phyloP scores from a whole-genome alignment of 163 green algal species.

The Scenedesmus sp. region DNA sequence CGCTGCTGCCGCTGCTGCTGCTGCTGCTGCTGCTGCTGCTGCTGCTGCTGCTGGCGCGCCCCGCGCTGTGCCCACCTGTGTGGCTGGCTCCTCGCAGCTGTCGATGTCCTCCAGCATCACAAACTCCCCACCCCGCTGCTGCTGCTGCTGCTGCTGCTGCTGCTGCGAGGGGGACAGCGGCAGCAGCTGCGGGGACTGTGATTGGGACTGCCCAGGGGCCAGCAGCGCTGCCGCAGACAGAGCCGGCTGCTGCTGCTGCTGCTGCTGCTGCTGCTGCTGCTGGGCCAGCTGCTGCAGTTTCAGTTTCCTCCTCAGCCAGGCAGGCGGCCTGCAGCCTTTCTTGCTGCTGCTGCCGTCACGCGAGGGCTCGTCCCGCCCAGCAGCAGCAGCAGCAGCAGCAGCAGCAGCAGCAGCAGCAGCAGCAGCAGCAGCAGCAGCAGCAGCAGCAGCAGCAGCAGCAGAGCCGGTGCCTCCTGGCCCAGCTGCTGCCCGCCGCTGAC shows the following conservation, averaged over 20 bases:
- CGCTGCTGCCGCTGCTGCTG: too few relatives aligned
- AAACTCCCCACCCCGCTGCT: neutral
- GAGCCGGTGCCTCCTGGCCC: conserved; percentile 1
- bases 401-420: neutral
- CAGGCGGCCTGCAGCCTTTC: neutral
- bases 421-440: neutral
- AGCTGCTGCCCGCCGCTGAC: conserved; percentile 10
- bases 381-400: conserved; percentile 15
- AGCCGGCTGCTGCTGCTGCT: conserved; percentile 15
- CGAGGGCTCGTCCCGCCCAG: too few relatives aligned
- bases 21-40: too few relatives aligned
- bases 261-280: conserved; percentile 44
- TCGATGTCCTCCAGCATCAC: conserved; percentile 37
- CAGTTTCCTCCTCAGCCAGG: conserved; percentile 38
- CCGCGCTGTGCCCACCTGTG: conserved; percentile 20
- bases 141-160: neutral
- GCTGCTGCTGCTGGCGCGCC: too few relatives aligned
- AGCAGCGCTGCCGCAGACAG: neutral
- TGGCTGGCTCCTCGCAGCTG: conserved; percentile 46
- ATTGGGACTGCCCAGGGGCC: neutral
- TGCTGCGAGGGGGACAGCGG: neutral
- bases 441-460: conserved; percentile 22
- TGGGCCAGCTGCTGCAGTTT: conserved; percentile 31
- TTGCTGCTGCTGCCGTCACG: neutral
- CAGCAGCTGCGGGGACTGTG: neutral